Conservation (phyloP, 495 filamentous ascomycete species). For the Tuber borchii region DNA sequence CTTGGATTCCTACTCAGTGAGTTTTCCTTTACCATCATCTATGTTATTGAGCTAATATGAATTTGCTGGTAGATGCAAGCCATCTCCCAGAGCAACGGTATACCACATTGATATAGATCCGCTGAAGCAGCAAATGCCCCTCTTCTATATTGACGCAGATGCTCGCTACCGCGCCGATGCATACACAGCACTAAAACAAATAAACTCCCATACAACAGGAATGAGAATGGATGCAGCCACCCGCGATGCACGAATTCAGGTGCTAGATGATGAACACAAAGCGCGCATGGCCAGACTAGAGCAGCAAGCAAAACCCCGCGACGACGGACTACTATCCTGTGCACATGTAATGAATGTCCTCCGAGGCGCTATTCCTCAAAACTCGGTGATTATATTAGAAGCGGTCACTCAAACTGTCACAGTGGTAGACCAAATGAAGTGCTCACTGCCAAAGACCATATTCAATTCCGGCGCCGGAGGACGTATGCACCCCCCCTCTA, state of each 20-base stretch:
- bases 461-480: slow-evolving; percentile 93
- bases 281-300: slow-evolving; percentile 56
- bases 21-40: not conserved
- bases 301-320: slow-evolving; percentile 51
- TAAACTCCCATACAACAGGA: slow-evolving; percentile 50
- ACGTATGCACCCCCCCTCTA: slow-evolving; percentile 31
- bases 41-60: slow-evolving; percentile 13
- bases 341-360: slow-evolving; percentile 64
- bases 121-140: slow-evolving; percentile 77
- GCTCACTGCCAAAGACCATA: slow-evolving; percentile 70
- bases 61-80: slow-evolving; percentile 48
- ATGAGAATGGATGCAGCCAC: not conserved
- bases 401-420: slow-evolving; percentile 75
- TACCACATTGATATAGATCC: slow-evolving; percentile 84
- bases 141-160: slow-evolving; percentile 70
- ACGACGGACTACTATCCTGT: slow-evolving; percentile 61
- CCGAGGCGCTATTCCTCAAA: slow-evolving; percentile 58
- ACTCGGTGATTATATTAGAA: slow-evolving; percentile 81
- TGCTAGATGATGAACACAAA: slow-evolving; percentile 55
- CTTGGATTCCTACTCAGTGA: slow-evolving; percentile 61
- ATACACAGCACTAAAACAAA: slow-evolving; percentile 64
- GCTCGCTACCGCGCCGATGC: slow-evolving; percentile 71
- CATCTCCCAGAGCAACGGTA: slow-evolving; percentile 56
- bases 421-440: slow-evolving; percentile 75
- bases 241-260: slow-evolving; percentile 48